Evolutionary conservation across 2,329 filamentous ascomycete species (phyloP).

Genomic region (Alternaria longipes): DNA sequence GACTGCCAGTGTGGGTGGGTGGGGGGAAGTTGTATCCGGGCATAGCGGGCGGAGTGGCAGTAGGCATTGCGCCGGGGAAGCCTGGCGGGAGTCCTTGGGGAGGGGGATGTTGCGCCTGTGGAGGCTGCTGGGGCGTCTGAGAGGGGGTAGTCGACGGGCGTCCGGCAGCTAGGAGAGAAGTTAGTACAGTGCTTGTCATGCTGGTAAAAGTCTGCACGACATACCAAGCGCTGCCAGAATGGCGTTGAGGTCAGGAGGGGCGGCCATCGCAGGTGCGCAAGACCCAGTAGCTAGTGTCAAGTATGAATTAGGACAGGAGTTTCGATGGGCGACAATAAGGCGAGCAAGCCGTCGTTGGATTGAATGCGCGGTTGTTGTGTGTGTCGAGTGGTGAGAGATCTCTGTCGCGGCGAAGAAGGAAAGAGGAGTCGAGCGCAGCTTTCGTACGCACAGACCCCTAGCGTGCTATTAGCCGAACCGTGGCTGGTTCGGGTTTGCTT

Average conservation of each 20-base stretch:
- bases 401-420: constrained; percentile 23
- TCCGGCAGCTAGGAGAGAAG: constrained; percentile 53
- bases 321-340: constrained; percentile 2
- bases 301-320: background rate
- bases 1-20: constrained; percentile 76
- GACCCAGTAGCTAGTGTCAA: constrained; percentile 7
- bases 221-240: constrained; percentile 52
- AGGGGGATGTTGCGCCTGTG: constrained; percentile 53
- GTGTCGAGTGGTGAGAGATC: constrained; percentile 25
- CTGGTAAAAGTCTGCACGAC: constrained; percentile 12
- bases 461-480: constrained; percentile 16
- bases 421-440: constrained; percentile 23
- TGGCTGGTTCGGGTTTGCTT: background rate
- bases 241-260: constrained; percentile 49
- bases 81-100: constrained; percentile 55
- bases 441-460: constrained; percentile 13
- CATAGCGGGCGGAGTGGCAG: constrained; percentile 53
- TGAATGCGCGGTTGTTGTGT: constrained; percentile 19
- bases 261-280: constrained; percentile 42
- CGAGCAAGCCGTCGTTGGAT: constrained; percentile 7
- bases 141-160: constrained; percentile 57
- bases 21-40: constrained; percentile 66
- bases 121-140: constrained; percentile 56
- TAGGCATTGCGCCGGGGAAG: constrained; percentile 55
- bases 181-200: constrained; percentile 15